Evolutionary conservation across 306 rosid genomes (phyloP).

Genomic region (Carpinus viminea): DNA sequence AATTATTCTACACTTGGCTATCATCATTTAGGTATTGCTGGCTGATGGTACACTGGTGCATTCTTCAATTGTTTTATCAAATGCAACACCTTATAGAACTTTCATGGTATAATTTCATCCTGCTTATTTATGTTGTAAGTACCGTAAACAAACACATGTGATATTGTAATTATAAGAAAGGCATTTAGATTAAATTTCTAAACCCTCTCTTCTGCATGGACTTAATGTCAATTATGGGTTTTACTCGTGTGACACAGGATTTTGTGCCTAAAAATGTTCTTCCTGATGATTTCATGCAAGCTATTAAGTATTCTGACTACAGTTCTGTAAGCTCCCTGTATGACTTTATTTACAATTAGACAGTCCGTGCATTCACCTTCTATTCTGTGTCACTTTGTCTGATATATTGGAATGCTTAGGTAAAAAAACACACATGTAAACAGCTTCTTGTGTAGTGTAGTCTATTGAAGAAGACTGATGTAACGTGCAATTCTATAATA

Average conservation of each 20-base stretch:
- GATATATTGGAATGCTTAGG: background rate
- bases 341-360: constrained; percentile 2
- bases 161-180: background rate
- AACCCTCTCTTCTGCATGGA: background rate
- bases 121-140: background rate
- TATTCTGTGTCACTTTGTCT: background rate
- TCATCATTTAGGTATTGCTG: constrained; percentile 58
- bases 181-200: background rate
- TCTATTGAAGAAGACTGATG: background rate
- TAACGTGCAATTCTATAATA: background rate
- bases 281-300: constrained; percentile 66
- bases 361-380: background rate
- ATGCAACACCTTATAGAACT: constrained; percentile 89
- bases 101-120: constrained; percentile 58
- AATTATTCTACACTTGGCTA: constrained; percentile 32
- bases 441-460: background rate
- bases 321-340: constrained; percentile 67
- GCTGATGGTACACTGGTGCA: constrained; percentile 78
- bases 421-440: background rate
- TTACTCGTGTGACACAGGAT: constrained; percentile 57
- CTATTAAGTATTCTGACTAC: constrained; percentile 80
- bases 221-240: constrained; percentile 31
- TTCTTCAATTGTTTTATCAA: constrained; percentile 80
- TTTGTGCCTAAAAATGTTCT: constrained; percentile 61
- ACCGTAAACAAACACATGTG: background rate